phyloP scores from a whole-genome alignment of 305 asterid genomes.

The Lippia alba region DNA sequence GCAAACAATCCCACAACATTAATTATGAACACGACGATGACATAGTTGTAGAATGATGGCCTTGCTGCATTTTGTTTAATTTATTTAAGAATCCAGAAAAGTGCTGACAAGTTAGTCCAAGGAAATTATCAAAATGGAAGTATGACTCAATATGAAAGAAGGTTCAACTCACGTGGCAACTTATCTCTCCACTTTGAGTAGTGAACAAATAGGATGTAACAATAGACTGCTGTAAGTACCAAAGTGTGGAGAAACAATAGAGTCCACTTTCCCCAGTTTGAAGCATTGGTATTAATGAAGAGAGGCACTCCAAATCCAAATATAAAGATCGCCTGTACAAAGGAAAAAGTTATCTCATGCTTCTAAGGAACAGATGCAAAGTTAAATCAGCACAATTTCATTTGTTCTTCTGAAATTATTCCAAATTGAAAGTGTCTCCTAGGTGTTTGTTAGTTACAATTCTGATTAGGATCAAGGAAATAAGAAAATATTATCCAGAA shows the following conservation, averaged over 20 bases:
- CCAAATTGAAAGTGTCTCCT: conserved; percentile 4
- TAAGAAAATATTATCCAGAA: neutral
- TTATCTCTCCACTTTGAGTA: conserved; percentile 93
- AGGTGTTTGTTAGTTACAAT: neutral
- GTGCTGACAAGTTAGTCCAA: conserved; percentile 22
- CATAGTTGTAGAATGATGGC: conserved; percentile 89
- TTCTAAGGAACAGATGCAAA: neutral
- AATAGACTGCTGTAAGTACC: conserved; percentile 66
- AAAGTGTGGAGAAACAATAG: conserved; percentile 58
- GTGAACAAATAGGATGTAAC: conserved; percentile 82
- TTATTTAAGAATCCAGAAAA: conserved; percentile 16
- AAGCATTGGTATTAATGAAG: conserved; percentile 50
- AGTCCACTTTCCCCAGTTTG: conserved; percentile 76
- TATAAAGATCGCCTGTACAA: conserved; percentile 67
- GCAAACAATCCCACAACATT: conserved; percentile 57
- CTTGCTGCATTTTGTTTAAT: conserved; percentile 60
- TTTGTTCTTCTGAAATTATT: neutral
- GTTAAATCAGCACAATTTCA: neutral
- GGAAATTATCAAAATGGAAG: conserved; percentile 14
- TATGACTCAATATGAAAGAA: conserved; percentile 1
- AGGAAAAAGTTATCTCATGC: conserved; percentile 20
- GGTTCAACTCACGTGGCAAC: conserved; percentile 75
- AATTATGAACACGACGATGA: conserved; percentile 67
- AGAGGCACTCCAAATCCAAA: conserved; percentile 84
- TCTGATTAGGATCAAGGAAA: neutral